phyloP scores from a whole-genome alignment of 305 asterid genomes.

The Solanum aculeatissimum region DNA sequence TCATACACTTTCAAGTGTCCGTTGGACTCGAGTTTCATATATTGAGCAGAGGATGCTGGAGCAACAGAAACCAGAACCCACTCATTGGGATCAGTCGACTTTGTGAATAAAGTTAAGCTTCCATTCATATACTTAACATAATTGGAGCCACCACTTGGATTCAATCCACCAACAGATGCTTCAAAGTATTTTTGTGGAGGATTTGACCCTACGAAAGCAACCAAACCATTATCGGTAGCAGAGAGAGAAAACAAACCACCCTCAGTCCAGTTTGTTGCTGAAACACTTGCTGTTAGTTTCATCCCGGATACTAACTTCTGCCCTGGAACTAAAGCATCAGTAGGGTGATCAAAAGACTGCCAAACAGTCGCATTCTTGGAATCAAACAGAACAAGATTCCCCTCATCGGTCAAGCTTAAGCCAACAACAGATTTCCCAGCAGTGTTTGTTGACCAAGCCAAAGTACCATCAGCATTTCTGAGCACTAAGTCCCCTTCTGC shows the following conservation, averaged over 20 bases:
- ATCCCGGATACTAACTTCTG: slow-evolving; percentile 20
- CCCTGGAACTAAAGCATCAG: slow-evolving; percentile 22
- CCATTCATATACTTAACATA: background rate
- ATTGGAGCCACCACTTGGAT: background rate
- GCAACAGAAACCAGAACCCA: background rate
- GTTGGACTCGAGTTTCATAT: background rate
- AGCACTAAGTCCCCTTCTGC: slow-evolving; percentile 23
- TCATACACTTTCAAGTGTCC: background rate
- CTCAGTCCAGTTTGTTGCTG: slow-evolving; percentile 10
- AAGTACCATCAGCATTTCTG: slow-evolving; percentile 28
- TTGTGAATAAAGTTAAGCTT: background rate
- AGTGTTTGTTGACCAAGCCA: slow-evolving; percentile 36
- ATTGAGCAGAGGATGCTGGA: background rate
- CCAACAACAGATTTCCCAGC: slow-evolving; percentile 27
- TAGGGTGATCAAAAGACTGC: slow-evolving; percentile 18
- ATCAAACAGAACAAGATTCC: slow-evolving; percentile 30
- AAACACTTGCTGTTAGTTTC: slow-evolving; percentile 23
- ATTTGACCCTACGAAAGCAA: slow-evolving; percentile 11
- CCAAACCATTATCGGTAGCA: slow-evolving; percentile 14
- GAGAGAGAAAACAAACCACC: slow-evolving; percentile 15
- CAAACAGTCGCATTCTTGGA: slow-evolving; percentile 3
- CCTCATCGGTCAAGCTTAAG: slow-evolving; percentile 21
- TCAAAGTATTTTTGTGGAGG: slow-evolving; percentile 21
- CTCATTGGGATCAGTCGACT: background rate
- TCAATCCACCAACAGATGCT: background rate